Conservation (phyloP, 139 green algal genomes). For the Coccomyxa sp. region DNA sequence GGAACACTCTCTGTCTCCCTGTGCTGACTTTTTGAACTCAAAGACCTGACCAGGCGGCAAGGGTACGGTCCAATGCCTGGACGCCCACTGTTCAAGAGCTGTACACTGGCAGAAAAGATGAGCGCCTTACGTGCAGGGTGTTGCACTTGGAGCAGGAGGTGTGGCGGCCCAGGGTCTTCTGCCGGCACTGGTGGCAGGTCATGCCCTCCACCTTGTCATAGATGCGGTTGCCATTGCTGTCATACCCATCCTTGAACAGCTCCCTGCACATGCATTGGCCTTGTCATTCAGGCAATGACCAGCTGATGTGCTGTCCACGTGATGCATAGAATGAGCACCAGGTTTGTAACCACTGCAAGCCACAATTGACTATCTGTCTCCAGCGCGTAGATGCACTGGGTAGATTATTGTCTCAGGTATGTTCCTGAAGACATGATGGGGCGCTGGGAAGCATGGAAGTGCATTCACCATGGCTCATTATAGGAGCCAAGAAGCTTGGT, state of each 20-base stretch:
- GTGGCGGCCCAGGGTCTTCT: slow-evolving; percentile 53
- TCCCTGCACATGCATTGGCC: slow-evolving; percentile 16
- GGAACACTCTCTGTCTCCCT: no score
- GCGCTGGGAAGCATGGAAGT: no score
- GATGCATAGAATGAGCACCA: background rate
- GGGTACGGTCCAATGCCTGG: no score
- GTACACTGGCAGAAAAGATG: no score
- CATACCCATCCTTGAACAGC: slow-evolving; percentile 44
- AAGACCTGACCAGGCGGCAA: no score
- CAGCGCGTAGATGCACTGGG: background rate
- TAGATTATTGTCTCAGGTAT: background rate
- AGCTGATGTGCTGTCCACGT: no score
- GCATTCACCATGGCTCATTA: slow-evolving; percentile 21
- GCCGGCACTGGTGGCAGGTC: slow-evolving; percentile 66
- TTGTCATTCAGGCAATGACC: background rate
- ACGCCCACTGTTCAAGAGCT: no score
- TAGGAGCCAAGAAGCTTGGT: slow-evolving; percentile 11
- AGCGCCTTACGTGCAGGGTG: slow-evolving; percentile 24
- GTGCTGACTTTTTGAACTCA: no score
- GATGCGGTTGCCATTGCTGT: slow-evolving; percentile 28
- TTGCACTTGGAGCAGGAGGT: slow-evolving; percentile 47
- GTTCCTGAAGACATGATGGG: no score
- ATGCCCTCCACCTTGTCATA: slow-evolving; percentile 54
- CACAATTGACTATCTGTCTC: background rate
- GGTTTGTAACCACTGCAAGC: background rate